Conservation (phyloP, 192 early-diverging fungal genomes). For the Backusella macrospora region DNA sequence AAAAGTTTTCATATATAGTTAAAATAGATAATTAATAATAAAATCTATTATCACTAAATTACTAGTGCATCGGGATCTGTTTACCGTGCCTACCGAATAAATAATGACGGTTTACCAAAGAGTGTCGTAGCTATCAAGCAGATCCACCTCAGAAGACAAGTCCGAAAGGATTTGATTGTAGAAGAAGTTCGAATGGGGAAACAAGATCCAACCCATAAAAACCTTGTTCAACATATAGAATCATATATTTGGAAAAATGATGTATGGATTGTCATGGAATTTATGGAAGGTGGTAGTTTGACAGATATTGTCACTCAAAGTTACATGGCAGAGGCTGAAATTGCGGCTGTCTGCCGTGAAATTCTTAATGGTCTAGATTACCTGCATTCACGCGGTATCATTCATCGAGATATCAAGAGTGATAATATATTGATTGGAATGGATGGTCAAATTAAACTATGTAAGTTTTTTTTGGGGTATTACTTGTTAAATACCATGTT, state of each 20-base stretch:
- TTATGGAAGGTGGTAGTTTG: conserved; percentile 87
- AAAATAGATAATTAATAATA: neutral
- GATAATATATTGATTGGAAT: conserved; percentile 79
- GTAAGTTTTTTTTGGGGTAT: conserved; percentile 37
- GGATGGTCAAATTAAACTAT: conserved; percentile 72
- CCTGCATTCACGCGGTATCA: conserved; percentile 72
- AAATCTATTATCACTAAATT: neutral
- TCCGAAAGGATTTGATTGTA: conserved; percentile 93
- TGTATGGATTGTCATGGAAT: conserved; percentile 92
- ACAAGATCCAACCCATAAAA: conserved; percentile 67
- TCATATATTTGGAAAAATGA: conserved; percentile 77
- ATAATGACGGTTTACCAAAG: conserved; percentile 56
- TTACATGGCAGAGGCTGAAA: conserved; percentile 81
- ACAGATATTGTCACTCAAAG: conserved; percentile 81
- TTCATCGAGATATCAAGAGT: conserved; percentile 88
- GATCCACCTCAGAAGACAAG: conserved; percentile 91
- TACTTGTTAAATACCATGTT: neutral
- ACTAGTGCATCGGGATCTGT: conserved; percentile 87
- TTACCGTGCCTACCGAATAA: conserved; percentile 74
- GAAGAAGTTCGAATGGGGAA: conserved; percentile 88
- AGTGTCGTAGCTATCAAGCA: conserved; percentile 87
- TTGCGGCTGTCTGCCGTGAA: conserved; percentile 80
- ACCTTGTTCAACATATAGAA: conserved; percentile 89
- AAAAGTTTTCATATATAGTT: neutral
- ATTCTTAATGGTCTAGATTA: conserved; percentile 76